These are phyloP conservation scores for Coemansia sp. DNA, from an alignment of 192 early-diverging fungal genomes.

Conservation along the genomic window DNA sequence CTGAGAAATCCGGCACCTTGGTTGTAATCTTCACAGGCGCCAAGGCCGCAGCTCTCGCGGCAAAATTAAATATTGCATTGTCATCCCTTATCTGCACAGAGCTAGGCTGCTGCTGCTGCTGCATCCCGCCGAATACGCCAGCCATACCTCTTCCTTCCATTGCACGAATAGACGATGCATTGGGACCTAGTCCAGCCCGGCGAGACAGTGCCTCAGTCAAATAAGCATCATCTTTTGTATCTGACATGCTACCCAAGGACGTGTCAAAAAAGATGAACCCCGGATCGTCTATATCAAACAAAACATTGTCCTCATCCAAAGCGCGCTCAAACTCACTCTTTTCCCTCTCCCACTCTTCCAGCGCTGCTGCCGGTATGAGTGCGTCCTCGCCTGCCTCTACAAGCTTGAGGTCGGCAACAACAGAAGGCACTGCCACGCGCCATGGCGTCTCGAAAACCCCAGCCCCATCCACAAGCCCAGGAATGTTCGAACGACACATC, in stretches of 20 bases:
- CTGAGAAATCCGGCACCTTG: conserved; percentile 45
- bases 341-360: conserved; percentile 44
- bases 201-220: no score
- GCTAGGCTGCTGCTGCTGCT: conserved; percentile 6
- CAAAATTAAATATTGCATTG: conserved; percentile 13
- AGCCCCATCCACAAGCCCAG: conserved; percentile 38
- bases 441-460: conserved; percentile 52
- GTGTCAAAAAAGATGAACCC: conserved; percentile 55
- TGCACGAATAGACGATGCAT: not conserved
- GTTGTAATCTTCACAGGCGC: conserved; percentile 50
- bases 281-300: conserved; percentile 55
- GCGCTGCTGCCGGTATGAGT: conserved; percentile 47
- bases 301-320: conserved; percentile 52
- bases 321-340: conserved; percentile 56
- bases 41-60: conserved; percentile 9
- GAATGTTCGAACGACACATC: conserved; percentile 25
- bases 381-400: conserved; percentile 35
- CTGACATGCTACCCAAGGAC: conserved; percentile 5
- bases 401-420: conserved; percentile 27
- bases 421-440: conserved; percentile 34
- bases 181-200: no score
- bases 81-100: conserved; percentile 1
- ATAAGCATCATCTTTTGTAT: not conserved
- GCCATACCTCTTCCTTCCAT: not conserved
- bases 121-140: not conserved